Base-by-base conservation (phyloP, 768 basidiomycete genomes). In the Naganishia friedmannii region DNA sequence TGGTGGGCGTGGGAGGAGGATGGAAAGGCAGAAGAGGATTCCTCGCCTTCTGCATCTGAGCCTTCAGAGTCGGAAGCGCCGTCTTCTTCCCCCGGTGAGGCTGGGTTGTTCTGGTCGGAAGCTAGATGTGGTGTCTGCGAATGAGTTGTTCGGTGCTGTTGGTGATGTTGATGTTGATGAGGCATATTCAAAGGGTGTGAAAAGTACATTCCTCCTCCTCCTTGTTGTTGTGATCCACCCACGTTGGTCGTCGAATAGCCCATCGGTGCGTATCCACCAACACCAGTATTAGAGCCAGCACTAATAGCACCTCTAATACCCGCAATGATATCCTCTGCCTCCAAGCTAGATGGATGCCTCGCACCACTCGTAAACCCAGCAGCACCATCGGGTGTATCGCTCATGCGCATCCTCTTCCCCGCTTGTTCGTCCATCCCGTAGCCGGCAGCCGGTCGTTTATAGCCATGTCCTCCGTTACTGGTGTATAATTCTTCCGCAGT, bases 31-130 rank as follows among this genome's bases (percentile, higher is more conserved):
- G 45, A 46, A 4, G 7, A 6, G 3, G 45, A 46, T 15, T 77
- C 75, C 21, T 77, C 75, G 45, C 75, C 72, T 15, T 76, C 77
- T 29, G 74, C 76, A n/a, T 77, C 77, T 31, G 75, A 76, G 21
- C 76, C 77, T 10, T 80, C 74, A 19, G 71, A 72, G 55, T 77
- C 78, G 23, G 69, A 73, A 28, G 77, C 77, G n/a, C 26, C 65
- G 17, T 72, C 76, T 7, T 69, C 48, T 1, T 51, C 48, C 21
- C 12, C n/a, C 1, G 48, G 48, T 23, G 48, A 51, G 3, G n/a
- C 48, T 3, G n/a, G 21, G 48, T 51, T 51, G 48, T 51, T 51
- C 23, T 21, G 48, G 23, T 51, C 48, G 48, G 48, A 51, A 13
- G 42, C 7, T 13, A 51, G 12, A 5, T 51, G 48, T 12, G 48